A percentile compares a stretch with the other conserved stretches of the same genome.
These are phyloP conservation scores for Eimeria tenella DNA, from an alignment of 169 alveolate genomes.

Conservation along the genomic window DNA sequence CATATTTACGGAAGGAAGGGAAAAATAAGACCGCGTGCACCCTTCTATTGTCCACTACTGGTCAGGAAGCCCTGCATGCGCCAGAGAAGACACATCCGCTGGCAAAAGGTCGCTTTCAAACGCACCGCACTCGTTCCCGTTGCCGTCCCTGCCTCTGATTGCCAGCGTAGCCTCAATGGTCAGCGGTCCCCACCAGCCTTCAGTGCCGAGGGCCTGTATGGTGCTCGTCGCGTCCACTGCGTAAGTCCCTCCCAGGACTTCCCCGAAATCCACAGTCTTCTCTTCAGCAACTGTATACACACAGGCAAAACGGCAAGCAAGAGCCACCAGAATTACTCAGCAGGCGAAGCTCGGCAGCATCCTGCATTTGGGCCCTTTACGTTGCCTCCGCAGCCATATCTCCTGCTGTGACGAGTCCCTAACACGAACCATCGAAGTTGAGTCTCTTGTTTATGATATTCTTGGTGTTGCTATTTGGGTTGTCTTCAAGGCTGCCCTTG, in stretches of 20 bases:
- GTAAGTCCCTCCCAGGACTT: slow-evolving; percentile 49
- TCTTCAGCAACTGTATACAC: slow-evolving; percentile 41
- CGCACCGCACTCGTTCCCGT: slow-evolving; percentile 58
- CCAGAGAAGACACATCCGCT: background rate
- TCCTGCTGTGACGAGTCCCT: background rate
- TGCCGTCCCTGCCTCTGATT: slow-evolving; percentile 68
- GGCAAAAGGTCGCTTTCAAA: background rate
- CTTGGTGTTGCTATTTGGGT: slow-evolving; percentile 31
- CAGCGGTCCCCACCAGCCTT: slow-evolving; percentile 74
- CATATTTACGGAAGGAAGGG: no score
- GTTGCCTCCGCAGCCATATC: background rate
- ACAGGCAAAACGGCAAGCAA: background rate
- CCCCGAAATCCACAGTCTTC: slow-evolving; percentile 66
- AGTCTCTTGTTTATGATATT: background rate
- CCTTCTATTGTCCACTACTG: background rate
- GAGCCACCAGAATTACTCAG: background rate
- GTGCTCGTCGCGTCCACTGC: slow-evolving; percentile 64
- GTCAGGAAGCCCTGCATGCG: background rate
- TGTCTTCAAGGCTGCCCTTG: slow-evolving; percentile 52
- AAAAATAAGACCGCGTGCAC: no score
- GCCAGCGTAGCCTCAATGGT: slow-evolving; percentile 45
- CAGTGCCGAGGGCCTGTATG: slow-evolving; percentile 37
- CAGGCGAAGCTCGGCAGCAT: background rate
- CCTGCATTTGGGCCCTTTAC: background rate
- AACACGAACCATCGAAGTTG: slow-evolving; percentile 17